Base-by-base conservation (phyloP, 331 rosid genomes). In the Quercus phellos region DNA sequence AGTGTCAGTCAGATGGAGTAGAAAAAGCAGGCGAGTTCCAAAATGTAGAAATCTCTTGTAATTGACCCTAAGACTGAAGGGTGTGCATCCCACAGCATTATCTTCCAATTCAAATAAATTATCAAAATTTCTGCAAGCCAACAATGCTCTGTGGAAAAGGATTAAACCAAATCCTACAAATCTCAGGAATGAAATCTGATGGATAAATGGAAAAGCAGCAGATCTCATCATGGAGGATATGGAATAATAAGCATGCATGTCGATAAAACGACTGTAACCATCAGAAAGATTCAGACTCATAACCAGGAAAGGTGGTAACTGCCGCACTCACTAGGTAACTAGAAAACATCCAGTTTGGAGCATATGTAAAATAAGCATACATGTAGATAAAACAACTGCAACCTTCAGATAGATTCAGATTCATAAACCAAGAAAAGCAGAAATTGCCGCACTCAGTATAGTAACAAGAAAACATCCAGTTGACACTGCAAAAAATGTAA, bases 201-300 rank as follows among this genome's bases (percentile, higher is more conserved):
- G 68, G 82, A 84, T 81, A 81, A 80, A 42, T 38, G 68, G 58
- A 74, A 74, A 73, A 61, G 78, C 78, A 82, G 35, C 69, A 56
- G n/a, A 58, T 68, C 83, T 74, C 86, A 77, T 63, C 59, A 78
- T 38, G 85, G 46, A 77, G 76, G 3, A 64, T 24, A 68, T 32
- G 71, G 64, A 75, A 59, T 51, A 38, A 26, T 29, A 79, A 35
- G 56, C 80, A 63, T 34, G 53, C 24, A 72, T 59, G 66, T 55
- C 68, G 76, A 66, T 79, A 79, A 63, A 76, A 75, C 69, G 72
- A 72, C 53, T 43, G 32, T 84, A 70, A 80, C 58, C 82, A 54
- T 68, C 77, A 82, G 72, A 78, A 77, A 71, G 73, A 82, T 30
- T 72, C 43, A 72, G 42, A 72, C 58, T 60, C 80, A 38, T 42